These are phyloP conservation scores for Boletus rubropictus DNA, from an alignment of 768 basidiomycete genomes.

Conservation along the genomic window DNA sequence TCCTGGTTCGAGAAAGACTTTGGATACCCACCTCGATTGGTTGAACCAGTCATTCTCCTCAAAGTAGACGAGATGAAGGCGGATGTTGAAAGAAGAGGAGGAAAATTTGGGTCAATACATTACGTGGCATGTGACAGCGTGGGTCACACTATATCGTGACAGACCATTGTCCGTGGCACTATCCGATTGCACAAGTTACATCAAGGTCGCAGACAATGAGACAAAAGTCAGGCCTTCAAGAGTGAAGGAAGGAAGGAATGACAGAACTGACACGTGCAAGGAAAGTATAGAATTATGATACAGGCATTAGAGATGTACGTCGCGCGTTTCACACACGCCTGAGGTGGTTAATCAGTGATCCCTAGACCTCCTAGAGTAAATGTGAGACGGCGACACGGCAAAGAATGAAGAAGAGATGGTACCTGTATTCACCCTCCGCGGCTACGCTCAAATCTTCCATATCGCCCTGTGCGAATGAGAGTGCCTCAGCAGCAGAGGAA, in stretches of 20 bases:
- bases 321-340: not conserved
- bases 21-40: constrained; percentile 3
- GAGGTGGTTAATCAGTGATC: constrained; percentile 57
- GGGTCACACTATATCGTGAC: no score
- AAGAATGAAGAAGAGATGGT: not conserved
- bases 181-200: constrained; percentile 9
- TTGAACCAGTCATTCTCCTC: not conserved
- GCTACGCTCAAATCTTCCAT: constrained; percentile 90
- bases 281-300: constrained; percentile 11
- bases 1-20: not conserved
- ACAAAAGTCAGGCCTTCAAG: not conserved
- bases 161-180: not conserved
- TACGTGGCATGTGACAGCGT: not conserved
- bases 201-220: constrained; percentile 4
- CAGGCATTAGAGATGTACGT: constrained; percentile 2
- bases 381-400: constrained; percentile 3
- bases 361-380: constrained; percentile 65
- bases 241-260: constrained; percentile 5
- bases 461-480: constrained; percentile 80
- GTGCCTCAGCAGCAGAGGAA: constrained; percentile 70
- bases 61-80: not conserved
- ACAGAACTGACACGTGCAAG: not conserved
- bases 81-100: not conserved
- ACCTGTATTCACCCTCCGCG: constrained; percentile 95
- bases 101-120: not conserved